Base-by-base conservation (phyloP, 768 basidiomycete genomes). In the Astraeus odoratus region DNA sequence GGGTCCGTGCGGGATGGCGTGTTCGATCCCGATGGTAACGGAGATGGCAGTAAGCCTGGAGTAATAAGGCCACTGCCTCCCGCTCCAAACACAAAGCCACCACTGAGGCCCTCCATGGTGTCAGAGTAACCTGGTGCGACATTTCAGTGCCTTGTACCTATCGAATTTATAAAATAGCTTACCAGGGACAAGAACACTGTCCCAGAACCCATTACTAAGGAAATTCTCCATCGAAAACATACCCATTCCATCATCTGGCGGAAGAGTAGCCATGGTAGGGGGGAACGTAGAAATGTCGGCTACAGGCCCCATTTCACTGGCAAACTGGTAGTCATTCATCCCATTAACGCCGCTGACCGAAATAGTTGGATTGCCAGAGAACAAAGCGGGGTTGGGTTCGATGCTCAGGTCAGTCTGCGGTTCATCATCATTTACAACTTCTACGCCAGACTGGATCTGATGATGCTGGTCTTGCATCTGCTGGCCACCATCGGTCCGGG, bases 101-200 rank as follows among this genome's bases (percentile, higher is more conserved):
- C 89, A 47, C 80, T 84, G 10, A 92, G 68, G 5, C 86, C 86
- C 61, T 91, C 89, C 71, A 89, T 74, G 16, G 81, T 74, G 52
- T 86, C 85, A 33, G 78, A 76, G 56, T 86, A 91, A 3, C 89
- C 88, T 90, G 49, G 18, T 43, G 18, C 26, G 22, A 23, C 46
- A 35, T 49, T 5, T 46, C 33, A 39, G 23, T 19, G 9, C 24
- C n/a, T n/a, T 46, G 36, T 46, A 48, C 40, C 27, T 34, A 45
- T 3, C 42, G 9, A 26, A 29, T 12, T 41, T 29, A 45, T 15
- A 37, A 34, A 33, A 23, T 34, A 36, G 72, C 81, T 46, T 57
- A 86, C 87, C 89, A 50, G 89, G 89, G 20, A 92, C 83, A 27
- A 92, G 76, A 56, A 91, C 80, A 52, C 75, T 89, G 62, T 91